These are phyloP conservation scores for Verticillium isaacii DNA, from an alignment of 2,329 filamentous ascomycete genomes.

Conservation along the genomic window DNA sequence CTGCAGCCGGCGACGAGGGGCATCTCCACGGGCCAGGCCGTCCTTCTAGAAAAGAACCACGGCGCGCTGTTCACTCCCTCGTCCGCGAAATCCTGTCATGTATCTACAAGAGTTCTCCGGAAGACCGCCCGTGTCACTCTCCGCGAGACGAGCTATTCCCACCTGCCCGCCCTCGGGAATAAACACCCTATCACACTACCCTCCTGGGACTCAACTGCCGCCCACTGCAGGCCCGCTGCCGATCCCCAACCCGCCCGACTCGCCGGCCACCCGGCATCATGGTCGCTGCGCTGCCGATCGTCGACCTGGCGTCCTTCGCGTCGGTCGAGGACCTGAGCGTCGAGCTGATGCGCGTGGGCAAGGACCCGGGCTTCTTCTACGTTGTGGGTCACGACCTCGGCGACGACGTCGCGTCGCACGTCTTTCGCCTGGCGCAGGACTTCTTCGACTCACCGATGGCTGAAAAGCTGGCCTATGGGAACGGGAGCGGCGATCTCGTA, in stretches of 20 bases:
- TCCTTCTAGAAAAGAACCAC: neutral
- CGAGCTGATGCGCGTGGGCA: constrained; percentile 13
- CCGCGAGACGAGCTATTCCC: neutral
- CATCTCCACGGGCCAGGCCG: neutral
- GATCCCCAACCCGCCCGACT: neutral
- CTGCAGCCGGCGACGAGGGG: neutral
- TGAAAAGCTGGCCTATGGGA: constrained; percentile 3
- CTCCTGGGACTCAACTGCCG: neutral
- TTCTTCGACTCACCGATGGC: constrained; percentile 7
- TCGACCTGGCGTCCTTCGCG: constrained; percentile 6
- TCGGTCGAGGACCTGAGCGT: constrained; percentile 5
- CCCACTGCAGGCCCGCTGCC: no score
- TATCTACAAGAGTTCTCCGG: no score
- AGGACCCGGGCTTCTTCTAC: constrained; percentile 13
- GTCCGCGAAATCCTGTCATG: neutral
- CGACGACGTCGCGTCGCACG: constrained; percentile 8
- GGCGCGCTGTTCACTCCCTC: neutral
- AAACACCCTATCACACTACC: neutral
- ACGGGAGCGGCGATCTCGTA: constrained; percentile 13
- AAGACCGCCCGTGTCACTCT: no score
- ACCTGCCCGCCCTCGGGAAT: neutral
- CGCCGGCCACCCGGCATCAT: neutral
- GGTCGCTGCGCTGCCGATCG: constrained; percentile 6
- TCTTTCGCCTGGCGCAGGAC: constrained; percentile 7
- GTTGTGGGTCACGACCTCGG: constrained; percentile 10